A percentile compares a stretch with the other conserved stretches of the same genome.
Evolutionary conservation across 805 yeast genomes (phyloP).

Genomic region (Debaryomyces tyrocola): DNA sequence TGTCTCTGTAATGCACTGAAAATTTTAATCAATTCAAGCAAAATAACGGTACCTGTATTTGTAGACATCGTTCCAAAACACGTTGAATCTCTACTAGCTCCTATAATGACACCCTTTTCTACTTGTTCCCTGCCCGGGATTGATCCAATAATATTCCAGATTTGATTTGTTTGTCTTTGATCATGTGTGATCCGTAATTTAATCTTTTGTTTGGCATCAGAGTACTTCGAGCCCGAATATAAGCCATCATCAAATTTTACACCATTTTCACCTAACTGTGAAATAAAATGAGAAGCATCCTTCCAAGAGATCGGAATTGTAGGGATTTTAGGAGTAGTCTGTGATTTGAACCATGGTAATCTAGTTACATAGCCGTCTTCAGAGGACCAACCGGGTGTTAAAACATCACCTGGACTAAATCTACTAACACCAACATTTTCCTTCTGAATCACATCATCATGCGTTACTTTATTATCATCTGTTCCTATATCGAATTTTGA

Average conservation of each 20-base stretch:
- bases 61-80: conserved; percentile 74
- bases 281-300: conserved; percentile 49
- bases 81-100: conserved; percentile 78
- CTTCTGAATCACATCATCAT: conserved; percentile 49
- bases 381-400: conserved; percentile 75
- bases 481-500: conserved; percentile 18
- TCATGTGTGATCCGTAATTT: conserved; percentile 37
- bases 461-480: conserved; percentile 10
- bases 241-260: conserved; percentile 26
- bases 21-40: conserved; percentile 69
- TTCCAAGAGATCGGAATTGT: conserved; percentile 74
- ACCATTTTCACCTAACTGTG: conserved; percentile 33
- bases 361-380: conserved; percentile 38
- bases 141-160: conserved; percentile 79
- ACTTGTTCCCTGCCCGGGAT: conserved; percentile 79
- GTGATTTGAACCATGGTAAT: conserved; percentile 45
- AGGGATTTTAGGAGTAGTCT: conserved; percentile 68
- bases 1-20: conserved; percentile 63
- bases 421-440: conserved; percentile 60
- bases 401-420: conserved; percentile 71
- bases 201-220: conserved; percentile 13
- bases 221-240: conserved; percentile 25
- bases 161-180: conserved; percentile 55
- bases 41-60: conserved; percentile 70
- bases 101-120: conserved; percentile 71